phyloP scores from a whole-genome alignment of 2,329 filamentous ascomycete genomes.

The Macrophomina pseudophaseolina region DNA sequence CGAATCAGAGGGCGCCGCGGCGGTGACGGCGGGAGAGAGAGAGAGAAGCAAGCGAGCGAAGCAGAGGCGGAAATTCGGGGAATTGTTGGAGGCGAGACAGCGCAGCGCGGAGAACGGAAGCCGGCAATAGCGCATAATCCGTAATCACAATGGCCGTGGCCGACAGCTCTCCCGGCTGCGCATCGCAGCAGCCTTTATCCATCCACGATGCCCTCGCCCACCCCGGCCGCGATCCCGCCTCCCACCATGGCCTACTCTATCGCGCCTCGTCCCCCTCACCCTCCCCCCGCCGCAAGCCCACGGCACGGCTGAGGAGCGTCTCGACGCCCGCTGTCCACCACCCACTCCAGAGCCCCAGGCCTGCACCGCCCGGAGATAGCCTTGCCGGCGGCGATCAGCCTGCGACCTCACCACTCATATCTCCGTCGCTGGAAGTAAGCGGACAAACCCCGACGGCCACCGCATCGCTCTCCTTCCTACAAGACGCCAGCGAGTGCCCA shows the following conservation, averaged over 20 bases:
- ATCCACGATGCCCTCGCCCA: slow-evolving; percentile 6
- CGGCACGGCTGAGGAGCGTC: slow-evolving; percentile 20
- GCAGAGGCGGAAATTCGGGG: no score
- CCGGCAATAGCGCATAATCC: slow-evolving; percentile 17
- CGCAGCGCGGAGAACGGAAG: neutral
- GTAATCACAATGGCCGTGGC: neutral
- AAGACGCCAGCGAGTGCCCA: slow-evolving; percentile 1
- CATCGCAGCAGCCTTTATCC: slow-evolving; percentile 13
- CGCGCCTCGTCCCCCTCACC: neutral
- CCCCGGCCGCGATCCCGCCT: neutral
- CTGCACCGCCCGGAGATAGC: slow-evolving; percentile 22
- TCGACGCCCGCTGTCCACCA: slow-evolving; percentile 10
- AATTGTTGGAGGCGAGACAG: neutral
- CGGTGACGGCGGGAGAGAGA: neutral
- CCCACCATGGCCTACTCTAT: neutral
- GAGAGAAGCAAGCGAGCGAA: neutral
- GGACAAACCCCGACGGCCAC: slow-evolving; percentile 14
- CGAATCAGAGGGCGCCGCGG: neutral
- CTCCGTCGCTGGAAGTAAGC: slow-evolving; percentile 20
- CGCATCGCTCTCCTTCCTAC: neutral
- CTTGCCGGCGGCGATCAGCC: slow-evolving; percentile 8
- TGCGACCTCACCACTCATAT: slow-evolving; percentile 23
- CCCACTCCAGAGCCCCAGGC: neutral
- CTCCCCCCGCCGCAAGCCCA: neutral
- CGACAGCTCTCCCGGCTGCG: slow-evolving; percentile 7